These are phyloP conservation scores for Suzukiozyma palmioleophila DNA, from an alignment of 1,139 yeast species.

Conservation along the genomic window DNA sequence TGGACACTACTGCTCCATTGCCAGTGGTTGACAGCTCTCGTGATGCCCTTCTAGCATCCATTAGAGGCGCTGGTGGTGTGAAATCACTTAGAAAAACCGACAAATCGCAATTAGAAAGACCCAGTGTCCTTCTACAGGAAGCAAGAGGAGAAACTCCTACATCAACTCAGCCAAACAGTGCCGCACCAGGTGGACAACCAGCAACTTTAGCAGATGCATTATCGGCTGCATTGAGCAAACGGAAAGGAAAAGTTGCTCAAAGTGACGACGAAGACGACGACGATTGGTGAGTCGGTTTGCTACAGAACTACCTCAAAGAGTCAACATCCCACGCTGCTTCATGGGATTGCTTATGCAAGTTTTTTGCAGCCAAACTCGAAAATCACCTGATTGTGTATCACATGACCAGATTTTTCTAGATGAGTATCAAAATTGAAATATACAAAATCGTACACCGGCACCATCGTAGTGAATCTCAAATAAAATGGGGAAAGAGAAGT, in stretches of 20 bases:
- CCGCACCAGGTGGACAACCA: conserved; percentile 44
- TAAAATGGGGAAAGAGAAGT: conserved; percentile 2
- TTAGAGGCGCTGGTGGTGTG: conserved; percentile 65
- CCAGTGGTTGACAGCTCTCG: conserved; percentile 49
- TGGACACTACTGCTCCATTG: conserved; percentile 13
- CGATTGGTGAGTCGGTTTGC: conserved; percentile 17
- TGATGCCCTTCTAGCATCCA: conserved; percentile 84
- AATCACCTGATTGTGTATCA: no score
- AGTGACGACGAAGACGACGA: conserved; percentile 83
- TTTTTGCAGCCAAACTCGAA: no score
- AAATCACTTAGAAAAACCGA: conserved; percentile 71
- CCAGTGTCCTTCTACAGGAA: conserved; percentile 67
- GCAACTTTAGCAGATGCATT: conserved; percentile 79
- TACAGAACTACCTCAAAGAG: background rate
- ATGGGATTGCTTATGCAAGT: no score
- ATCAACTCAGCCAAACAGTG: conserved; percentile 23
- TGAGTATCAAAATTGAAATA: no score
- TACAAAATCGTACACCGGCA: no score
- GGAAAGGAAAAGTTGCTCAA: conserved; percentile 78
- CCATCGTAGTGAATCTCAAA: no score
- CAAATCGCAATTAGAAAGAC: conserved; percentile 76
- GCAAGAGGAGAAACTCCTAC: conserved; percentile 55
- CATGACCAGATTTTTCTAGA: no score
- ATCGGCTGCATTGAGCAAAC: conserved; percentile 75
- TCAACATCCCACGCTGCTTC: no score